phyloP scores from a whole-genome alignment of 805 yeast species.

The Candida ipomoeae region DNA sequence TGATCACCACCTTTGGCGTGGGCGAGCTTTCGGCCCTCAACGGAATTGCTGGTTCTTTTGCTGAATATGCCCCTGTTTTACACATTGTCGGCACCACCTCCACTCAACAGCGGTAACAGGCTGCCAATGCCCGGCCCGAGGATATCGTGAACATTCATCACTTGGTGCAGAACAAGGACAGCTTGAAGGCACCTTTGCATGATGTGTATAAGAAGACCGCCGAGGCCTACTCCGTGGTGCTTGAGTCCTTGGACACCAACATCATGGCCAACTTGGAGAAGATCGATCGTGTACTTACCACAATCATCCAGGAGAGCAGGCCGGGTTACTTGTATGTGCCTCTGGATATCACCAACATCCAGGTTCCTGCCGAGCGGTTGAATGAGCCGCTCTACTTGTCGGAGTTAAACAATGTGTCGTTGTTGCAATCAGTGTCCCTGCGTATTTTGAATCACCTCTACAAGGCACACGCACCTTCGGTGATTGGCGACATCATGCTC shows the following conservation, averaged over 20 bases:
- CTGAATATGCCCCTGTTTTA: constrained; percentile 74
- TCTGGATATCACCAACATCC: constrained; percentile 52
- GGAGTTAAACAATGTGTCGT: constrained; percentile 13
- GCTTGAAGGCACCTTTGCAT: constrained; percentile 58
- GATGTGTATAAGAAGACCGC: constrained; percentile 63
- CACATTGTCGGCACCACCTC: constrained; percentile 75
- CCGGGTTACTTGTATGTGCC: constrained; percentile 87
- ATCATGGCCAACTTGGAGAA: constrained; percentile 37
- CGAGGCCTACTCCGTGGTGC: constrained; percentile 48
- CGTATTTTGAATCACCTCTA: constrained; percentile 49
- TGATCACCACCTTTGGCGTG: constrained; percentile 77
- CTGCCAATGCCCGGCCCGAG: constrained; percentile 9
- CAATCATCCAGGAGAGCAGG: constrained; percentile 53
- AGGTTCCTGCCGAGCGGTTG: constrained; percentile 23
- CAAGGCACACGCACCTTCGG: constrained; percentile 52
- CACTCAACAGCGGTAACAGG: constrained; percentile 21
- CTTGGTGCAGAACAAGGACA: constrained; percentile 49
- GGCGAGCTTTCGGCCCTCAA: constrained; percentile 85
- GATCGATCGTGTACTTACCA: constrained; percentile 62
- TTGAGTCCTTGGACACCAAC: constrained; percentile 33
- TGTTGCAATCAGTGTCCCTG: constrained; percentile 22
- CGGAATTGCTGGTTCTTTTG: constrained; percentile 77
- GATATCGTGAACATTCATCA: constrained; percentile 46
- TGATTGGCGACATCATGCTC: constrained; percentile 68
- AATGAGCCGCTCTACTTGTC: constrained; percentile 13